These are phyloP conservation scores for Magnaporthiopsis poae DNA, from an alignment of 2,329 filamentous ascomycete genomes.

Conservation along the genomic window DNA sequence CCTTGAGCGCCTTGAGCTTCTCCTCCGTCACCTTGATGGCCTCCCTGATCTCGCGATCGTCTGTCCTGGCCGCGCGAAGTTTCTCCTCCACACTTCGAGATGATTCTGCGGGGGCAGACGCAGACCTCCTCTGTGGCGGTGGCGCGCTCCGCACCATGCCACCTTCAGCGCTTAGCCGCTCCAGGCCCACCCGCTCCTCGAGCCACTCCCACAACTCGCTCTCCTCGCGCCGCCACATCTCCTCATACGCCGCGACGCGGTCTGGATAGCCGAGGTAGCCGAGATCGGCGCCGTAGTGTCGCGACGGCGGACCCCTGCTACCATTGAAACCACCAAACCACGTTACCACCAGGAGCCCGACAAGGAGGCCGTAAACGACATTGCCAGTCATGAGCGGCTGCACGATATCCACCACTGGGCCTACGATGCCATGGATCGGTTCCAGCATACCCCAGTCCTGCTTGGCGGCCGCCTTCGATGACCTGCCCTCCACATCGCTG, in stretches of 20 bases:
- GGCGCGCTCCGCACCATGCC: not conserved
- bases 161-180: conserved; percentile 37
- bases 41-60: conserved; percentile 64
- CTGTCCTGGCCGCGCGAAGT: conserved; percentile 51
- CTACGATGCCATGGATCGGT: conserved; percentile 59
- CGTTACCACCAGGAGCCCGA: conserved; percentile 61
- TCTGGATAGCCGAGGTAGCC: conserved; percentile 39
- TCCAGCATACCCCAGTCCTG: conserved; percentile 72
- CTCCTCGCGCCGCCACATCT: conserved; percentile 83
- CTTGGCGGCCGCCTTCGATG: conserved; percentile 29
- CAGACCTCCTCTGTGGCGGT: conserved; percentile 34
- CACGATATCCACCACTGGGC: conserved; percentile 60
- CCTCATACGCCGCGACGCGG: conserved; percentile 74
- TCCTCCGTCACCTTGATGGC: conserved; percentile 81
- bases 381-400: conserved; percentile 66
- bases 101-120: conserved; percentile 31
- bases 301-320: conserved; percentile 19
- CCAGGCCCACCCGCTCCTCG: conserved; percentile 72
- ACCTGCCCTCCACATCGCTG: conserved; percentile 27
- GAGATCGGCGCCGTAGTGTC: conserved; percentile 28
- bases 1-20: conserved; percentile 66
- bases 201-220: conserved; percentile 88
- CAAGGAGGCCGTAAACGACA: conserved; percentile 64
- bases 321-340: conserved; percentile 55
- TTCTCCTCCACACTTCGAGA: conserved; percentile 48